A percentile compares a stretch with the other conserved stretches of the same genome.
phyloP scores from a whole-genome alignment of 768 basidiomycete genomes.

The Mycena epipterygia region DNA sequence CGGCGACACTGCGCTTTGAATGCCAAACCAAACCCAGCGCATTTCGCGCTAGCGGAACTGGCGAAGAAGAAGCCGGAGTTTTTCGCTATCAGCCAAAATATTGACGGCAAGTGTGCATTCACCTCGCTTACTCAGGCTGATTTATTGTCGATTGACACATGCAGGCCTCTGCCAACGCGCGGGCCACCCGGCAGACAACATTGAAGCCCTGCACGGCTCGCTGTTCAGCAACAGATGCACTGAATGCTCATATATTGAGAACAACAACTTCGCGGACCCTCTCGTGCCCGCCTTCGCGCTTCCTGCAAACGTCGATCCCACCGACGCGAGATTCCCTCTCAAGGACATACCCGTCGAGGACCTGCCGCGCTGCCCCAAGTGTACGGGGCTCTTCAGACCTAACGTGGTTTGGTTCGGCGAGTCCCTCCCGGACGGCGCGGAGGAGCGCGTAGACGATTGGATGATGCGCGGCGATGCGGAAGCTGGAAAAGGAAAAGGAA shows the following conservation, averaged over 20 bases:
- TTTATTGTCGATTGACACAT: background rate
- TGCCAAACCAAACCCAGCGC: slow-evolving; percentile 9
- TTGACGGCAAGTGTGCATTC: slow-evolving; percentile 10
- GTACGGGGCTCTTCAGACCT: slow-evolving; percentile 5
- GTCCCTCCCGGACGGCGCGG: slow-evolving; percentile 2
- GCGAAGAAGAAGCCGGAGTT: slow-evolving; percentile 15
- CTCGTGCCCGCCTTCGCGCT: slow-evolving; percentile 22
- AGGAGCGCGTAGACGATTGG: slow-evolving; percentile 8
- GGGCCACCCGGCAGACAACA: slow-evolving; percentile 15
- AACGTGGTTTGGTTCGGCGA: slow-evolving; percentile 26
- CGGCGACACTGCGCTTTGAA: slow-evolving; percentile 5
- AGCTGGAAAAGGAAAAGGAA: background rate
- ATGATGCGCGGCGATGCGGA: background rate
- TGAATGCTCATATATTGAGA: slow-evolving; percentile 6
- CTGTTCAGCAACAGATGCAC: slow-evolving; percentile 26
- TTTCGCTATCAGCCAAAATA: slow-evolving; percentile 18
- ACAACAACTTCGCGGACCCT: slow-evolving; percentile 19
- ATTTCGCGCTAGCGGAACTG: slow-evolving; percentile 11
- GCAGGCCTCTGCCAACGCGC: slow-evolving; percentile 21
- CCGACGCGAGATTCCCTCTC: slow-evolving; percentile 19
- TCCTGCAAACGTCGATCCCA: slow-evolving; percentile 2
- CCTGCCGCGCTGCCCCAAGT: slow-evolving; percentile 17
- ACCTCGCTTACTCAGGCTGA: too few relatives aligned
- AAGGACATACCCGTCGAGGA: slow-evolving; percentile 2
- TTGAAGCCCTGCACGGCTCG: slow-evolving; percentile 13